A percentile compares a stretch with the other conserved stretches of the same genome.
Conservation (phyloP, 148 eudicot species). For the Vaccinium darrowii region DNA sequence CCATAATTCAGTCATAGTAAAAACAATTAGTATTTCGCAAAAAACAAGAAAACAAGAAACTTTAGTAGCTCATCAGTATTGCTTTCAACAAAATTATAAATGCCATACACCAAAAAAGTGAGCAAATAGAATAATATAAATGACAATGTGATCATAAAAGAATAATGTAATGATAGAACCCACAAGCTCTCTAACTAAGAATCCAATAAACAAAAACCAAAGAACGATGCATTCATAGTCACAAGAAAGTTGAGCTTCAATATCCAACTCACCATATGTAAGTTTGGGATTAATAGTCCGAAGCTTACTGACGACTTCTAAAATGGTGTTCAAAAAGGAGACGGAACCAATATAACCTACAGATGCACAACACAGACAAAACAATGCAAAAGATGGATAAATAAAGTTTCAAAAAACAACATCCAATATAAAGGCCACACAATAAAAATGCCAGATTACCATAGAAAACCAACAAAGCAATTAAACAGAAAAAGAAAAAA, state of each 20-base stretch:
- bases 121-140: neutral
- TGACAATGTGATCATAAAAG: neutral
- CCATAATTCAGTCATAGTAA: neutral
- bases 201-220: conserved; percentile 4
- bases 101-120: neutral
- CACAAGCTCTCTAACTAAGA: neutral
- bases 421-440: neutral
- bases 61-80: neutral
- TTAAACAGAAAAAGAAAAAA: neutral
- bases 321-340: conserved; percentile 72
- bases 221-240: neutral
- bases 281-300: conserved; percentile 89
- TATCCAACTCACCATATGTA: conserved; percentile 62
- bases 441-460: neutral
- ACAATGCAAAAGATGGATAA: conserved; percentile 6
- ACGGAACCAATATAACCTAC: conserved; percentile 97
- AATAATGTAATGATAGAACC: neutral
- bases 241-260: neutral
- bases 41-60: neutral
- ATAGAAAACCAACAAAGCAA: neutral
- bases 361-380: conserved; percentile 28
- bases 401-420: neutral
- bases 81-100: neutral
- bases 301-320: conserved; percentile 78
- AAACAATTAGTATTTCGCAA: neutral